Evolutionary conservation across 768 basidiomycete genomes (phyloP), one percentile per base, ranked within the genome.

Genomic region (Gautieria morchelliformis): DNA sequence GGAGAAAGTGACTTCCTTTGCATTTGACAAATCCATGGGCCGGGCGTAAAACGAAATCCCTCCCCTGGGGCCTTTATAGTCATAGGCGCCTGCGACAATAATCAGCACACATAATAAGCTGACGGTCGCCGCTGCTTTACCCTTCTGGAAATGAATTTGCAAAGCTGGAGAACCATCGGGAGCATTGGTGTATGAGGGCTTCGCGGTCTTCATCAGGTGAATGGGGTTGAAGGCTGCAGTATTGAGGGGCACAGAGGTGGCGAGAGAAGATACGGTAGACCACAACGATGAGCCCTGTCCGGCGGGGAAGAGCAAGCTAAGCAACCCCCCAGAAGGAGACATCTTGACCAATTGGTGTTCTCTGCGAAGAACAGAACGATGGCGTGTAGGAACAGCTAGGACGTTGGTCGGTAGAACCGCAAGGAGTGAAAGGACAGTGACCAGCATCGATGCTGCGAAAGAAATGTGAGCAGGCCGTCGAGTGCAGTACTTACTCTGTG

Each of bases 11-110:
- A 84, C 82, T 59, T 75, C 84, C 22, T 58, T 62, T 8, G 82
- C 84, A 19, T 64, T 84, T n/a, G 56, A 61, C 8, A 82, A 83
- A n/a, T 64, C 41, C 32, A 35, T 56, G 2, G 79, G 80, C 2
- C 63, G 56, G 7, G 81, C 75, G 61, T 80, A 82, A 67, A 92
- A 90, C 62, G 89, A 80, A 0, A 85, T 79, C 1, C 89, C 89
- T 37, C 89, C 89, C 59, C 75, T 69, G 2, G 86, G 85, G 20
- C 42, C 42, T 24, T 73, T 69, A 44, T 73, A 56, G 12, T 45
- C 55, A 37, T 56, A 56, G 24, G 55, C 32, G 35, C 55, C 55
- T 56, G 46, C 22, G 40, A 15, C 7, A 37, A 52, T 10, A 4
- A 52, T 52, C 20, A 27, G 19, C 8, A 12, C 27, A 3, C n/a